Evolutionary conservation across 345 rosid species (phyloP).

Genomic region (Brassica rapa): DNA sequence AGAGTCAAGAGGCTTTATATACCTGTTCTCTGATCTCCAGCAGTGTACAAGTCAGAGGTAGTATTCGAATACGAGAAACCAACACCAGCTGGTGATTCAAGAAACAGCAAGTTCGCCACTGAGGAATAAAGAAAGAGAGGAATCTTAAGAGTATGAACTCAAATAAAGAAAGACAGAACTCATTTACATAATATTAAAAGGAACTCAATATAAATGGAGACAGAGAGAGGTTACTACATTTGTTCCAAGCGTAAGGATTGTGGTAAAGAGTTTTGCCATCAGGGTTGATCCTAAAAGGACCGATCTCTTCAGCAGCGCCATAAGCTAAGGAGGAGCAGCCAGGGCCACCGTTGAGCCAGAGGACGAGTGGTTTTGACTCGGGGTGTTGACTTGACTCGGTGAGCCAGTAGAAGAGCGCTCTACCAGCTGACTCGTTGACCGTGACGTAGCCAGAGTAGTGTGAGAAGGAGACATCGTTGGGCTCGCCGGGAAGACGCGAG

Average conservation of each 20-base stretch:
- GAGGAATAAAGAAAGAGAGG: not conserved
- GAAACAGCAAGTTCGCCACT: constrained; percentile 93
- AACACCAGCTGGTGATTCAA: constrained; percentile 97
- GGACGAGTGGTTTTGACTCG: constrained; percentile 55
- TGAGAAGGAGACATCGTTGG: constrained; percentile 58
- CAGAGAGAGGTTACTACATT: constrained; percentile 41
- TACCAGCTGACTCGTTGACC: constrained; percentile 75
- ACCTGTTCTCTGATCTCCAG: constrained; percentile 92
- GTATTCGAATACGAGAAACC: constrained; percentile 93
- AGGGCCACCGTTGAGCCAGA: constrained; percentile 97
- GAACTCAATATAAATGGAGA: not conserved
- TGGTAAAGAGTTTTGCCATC: constrained; percentile 75
- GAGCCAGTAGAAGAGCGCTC: constrained; percentile 93
- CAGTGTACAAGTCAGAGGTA: constrained; percentile 72
- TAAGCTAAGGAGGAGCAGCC: constrained; percentile 90
- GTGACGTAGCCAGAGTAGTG: constrained; percentile 89
- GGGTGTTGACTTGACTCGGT: constrained; percentile 63
- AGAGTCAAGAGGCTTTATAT: constrained; percentile 17
- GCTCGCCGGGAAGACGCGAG: constrained; percentile 73
- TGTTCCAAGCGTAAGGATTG: constrained; percentile 84
- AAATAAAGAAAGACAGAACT: too few species aligned
- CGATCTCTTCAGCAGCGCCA: constrained; percentile 86
- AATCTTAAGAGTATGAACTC: not conserved
- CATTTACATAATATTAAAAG: too few species aligned
- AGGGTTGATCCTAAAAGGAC: constrained; percentile 75